A percentile compares a stretch with the other conserved stretches of the same genome.
Conservation (phyloP, 2,329 filamentous ascomycete genomes). For the Curvularia eragrostidis region DNA sequence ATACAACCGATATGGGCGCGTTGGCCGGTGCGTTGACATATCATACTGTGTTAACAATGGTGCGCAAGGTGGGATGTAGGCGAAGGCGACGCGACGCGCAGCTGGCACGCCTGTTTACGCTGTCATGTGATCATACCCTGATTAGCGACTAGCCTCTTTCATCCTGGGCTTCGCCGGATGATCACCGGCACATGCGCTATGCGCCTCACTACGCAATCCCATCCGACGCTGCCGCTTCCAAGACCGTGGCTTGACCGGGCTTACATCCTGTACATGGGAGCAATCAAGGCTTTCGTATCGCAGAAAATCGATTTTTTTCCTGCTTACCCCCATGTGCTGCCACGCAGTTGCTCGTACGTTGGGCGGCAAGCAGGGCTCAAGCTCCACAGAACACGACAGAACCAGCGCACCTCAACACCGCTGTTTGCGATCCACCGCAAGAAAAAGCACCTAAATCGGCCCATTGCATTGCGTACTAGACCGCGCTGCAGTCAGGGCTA, state of each 20-base stretch:
- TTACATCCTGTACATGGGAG: slow-evolving; percentile 19
- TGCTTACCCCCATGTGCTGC: slow-evolving; percentile 18
- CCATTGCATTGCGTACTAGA: slow-evolving; percentile 12
- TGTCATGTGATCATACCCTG: slow-evolving; percentile 8
- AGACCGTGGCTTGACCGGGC: slow-evolving; percentile 14
- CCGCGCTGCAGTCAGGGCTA: slow-evolving; percentile 14
- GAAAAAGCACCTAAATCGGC: slow-evolving; percentile 18
- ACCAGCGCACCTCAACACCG: slow-evolving; percentile 35
- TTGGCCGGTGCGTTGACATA: slow-evolving; percentile 35
- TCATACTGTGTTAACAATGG: slow-evolving; percentile 39
- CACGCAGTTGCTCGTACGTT: slow-evolving; percentile 21
- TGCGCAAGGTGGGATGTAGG: slow-evolving; percentile 14
- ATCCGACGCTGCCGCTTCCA: slow-evolving; percentile 41
- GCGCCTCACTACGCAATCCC: slow-evolving; percentile 24
- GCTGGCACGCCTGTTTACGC: slow-evolving; percentile 15
- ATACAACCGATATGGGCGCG: slow-evolving; percentile 53
- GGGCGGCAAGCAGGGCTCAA: slow-evolving; percentile 18
- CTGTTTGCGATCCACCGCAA: slow-evolving; percentile 21
- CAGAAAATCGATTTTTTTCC: slow-evolving; percentile 12
- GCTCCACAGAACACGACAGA: slow-evolving; percentile 25
- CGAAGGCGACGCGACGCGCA: slow-evolving; percentile 26
- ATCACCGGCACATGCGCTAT: slow-evolving; percentile 30
- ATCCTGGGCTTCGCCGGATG: slow-evolving; percentile 18
- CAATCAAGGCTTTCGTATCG: slow-evolving; percentile 33
- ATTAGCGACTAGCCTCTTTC: slow-evolving; percentile 4